Base-by-base conservation (phyloP, 148 eudicot genomes). In the Rhododendron ferrugineum region DNA sequence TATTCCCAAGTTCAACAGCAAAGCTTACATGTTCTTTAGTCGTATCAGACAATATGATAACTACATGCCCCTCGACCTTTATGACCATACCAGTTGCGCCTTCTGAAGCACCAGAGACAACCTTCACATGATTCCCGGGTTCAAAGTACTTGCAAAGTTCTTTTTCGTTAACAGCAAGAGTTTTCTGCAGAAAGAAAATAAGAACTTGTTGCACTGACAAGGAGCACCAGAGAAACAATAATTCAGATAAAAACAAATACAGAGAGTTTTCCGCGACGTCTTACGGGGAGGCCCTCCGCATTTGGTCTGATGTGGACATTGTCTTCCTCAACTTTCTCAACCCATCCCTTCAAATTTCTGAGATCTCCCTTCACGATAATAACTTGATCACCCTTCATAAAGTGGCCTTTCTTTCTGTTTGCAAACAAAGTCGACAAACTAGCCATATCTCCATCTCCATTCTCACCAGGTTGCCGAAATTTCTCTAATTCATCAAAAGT, bases 41-140 rank as follows among this genome's bases (percentile, higher is more conserved):
- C 50, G 98, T 97, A 88, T 97, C 99, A 30, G 99, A 97, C 84
- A 97, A 85, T 60, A 97, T 88, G 84, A 91, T 95, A 81, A 97
- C 91, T 82, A 93, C 92, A 90, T 95, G 98, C 84, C 96, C 94
- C 87, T 97, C 95, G 86, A 97, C 96, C 87, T 93, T 95, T 46
- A 97, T 91, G 86, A 97, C 98, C 99, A 97, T 95, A 77, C 99
- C 99, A 88, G 99, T 97, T 26, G 95, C 94, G 88, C 99, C 99
- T 89, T 94, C 96, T 77, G 95, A 92, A 78, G 95, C 89, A 85
- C 99, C 98, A 86, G 99, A 91, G 28, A 95, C 94, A 85, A 97
- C 94, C 86, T 97, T 97, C 72, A 97, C 99, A 90, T 97, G 99
- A 90, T 97, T 95, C 36, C 99, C 99, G 16, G 96, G 98, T 86